These are phyloP conservation scores for Syzygium aromaticum DNA, from an alignment of 345 rosid species.

Conservation along the genomic window DNA sequence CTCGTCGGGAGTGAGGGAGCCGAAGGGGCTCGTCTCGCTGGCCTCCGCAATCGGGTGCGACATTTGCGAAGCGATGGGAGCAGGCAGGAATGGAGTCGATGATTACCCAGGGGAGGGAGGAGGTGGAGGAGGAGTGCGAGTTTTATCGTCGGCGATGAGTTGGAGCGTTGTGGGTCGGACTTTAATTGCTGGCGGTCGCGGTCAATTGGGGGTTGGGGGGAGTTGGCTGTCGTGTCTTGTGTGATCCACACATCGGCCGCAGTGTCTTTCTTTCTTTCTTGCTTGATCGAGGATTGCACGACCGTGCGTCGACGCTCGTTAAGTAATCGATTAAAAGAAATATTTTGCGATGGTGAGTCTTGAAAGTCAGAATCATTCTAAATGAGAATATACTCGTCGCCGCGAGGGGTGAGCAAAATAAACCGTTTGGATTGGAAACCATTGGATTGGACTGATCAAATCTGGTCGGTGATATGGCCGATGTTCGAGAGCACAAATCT, in stretches of 20 bases:
- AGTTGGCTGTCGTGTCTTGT: not conserved
- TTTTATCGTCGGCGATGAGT: not conserved
- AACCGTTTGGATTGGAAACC: too few species aligned
- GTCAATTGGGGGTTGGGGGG: not conserved
- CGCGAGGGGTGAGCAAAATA: too few species aligned
- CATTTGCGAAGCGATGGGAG: slow-evolving; percentile 8
- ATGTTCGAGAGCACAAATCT: too few species aligned
- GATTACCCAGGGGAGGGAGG: not conserved
- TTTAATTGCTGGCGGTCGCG: not conserved
- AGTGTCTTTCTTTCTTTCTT: not conserved
- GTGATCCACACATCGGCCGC: not conserved
- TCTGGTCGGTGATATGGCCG: too few species aligned
- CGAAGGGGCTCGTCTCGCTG: slow-evolving; percentile 55
- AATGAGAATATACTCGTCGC: too few species aligned
- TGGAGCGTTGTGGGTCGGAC: not conserved
- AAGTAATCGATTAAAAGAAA: too few species aligned
- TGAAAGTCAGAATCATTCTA: too few species aligned
- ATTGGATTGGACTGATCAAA: too few species aligned
- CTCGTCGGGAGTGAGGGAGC: slow-evolving; percentile 45
- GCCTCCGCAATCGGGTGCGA: slow-evolving; percentile 75
- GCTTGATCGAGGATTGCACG: not conserved
- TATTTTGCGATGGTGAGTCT: too few species aligned
- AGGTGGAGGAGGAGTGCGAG: not conserved
- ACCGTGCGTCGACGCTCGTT: not conserved
- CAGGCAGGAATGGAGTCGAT: too few species aligned